Evolutionary conservation across 2,329 filamentous ascomycete genomes (phyloP).

Genomic region (Fonsecaea nubica): DNA sequence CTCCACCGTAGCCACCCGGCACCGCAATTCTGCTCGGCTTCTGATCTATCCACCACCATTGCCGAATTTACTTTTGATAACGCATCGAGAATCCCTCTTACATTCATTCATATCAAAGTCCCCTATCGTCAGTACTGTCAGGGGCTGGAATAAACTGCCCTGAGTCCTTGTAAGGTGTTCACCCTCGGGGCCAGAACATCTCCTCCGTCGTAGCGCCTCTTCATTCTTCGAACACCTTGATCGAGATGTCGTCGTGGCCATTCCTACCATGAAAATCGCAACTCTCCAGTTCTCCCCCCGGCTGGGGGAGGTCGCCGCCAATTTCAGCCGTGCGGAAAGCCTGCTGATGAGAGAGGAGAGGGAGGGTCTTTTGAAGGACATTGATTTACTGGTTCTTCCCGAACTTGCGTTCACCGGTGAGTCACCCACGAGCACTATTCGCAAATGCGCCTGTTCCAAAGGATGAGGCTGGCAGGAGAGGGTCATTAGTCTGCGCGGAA

Average conservation of each 20-base stretch:
- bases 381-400: conserved; percentile 66
- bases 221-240: not conserved
- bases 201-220: not conserved
- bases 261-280: conserved; percentile 52
- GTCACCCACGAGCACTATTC: conserved; percentile 24
- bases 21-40: not conserved
- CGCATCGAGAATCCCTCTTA: not conserved
- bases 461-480: not conserved
- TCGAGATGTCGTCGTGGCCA: not conserved
- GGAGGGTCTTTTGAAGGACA: conserved; percentile 38
- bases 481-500: not conserved
- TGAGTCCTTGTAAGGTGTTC: not conserved
- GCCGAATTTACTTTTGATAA: not conserved
- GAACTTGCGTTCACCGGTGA: conserved; percentile 68
- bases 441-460: not conserved
- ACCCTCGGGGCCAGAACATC: not conserved
- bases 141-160: not conserved
- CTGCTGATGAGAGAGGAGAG: conserved; percentile 49
- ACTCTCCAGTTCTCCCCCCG: conserved; percentile 55
- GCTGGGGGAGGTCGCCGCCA: conserved; percentile 53
- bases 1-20: not conserved
- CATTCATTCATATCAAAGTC: not conserved
- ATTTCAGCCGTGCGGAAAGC: conserved; percentile 53
- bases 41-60: not conserved
- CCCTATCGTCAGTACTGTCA: not conserved